Percentiles rank a stretch among this genome's conserved stretches.
Conservation (phyloP, 2,329 filamentous ascomycete species). For the Pseudocercospora macadamiae region DNA sequence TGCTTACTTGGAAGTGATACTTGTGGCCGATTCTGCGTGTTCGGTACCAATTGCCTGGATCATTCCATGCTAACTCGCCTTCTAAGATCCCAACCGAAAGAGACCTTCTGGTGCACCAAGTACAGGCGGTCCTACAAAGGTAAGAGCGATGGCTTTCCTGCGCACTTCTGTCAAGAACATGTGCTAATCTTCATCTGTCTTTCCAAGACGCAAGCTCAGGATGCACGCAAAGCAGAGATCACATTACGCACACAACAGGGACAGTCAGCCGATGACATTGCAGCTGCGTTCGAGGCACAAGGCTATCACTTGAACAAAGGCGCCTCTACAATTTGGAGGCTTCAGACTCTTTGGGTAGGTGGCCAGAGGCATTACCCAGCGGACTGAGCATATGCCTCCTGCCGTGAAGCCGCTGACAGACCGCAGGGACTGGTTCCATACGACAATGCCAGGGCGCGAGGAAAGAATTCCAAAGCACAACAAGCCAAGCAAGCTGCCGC, state of each 20-base stretch:
- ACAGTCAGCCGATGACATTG: conserved; percentile 32
- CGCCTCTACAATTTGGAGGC: conserved; percentile 26
- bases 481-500: conserved; percentile 14
- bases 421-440: conserved; percentile 26
- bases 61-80: not conserved
- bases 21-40: too few relatives aligned
- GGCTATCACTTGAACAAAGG: conserved; percentile 28
- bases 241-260: conserved; percentile 25
- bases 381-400: not conserved
- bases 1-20: too few relatives aligned
- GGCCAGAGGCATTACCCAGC: not conserved
- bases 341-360: conserved; percentile 29
- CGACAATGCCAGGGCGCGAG: conserved; percentile 29
- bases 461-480: conserved; percentile 21
- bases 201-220: conserved; percentile 20
- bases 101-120: not conserved
- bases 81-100: not conserved
- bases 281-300: conserved; percentile 25
- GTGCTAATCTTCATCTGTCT: too few relatives aligned
- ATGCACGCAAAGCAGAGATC: conserved; percentile 27
- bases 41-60: too few relatives aligned
- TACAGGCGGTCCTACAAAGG: too few relatives aligned
- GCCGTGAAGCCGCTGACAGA: not conserved
- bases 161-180: too few relatives aligned
- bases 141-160: too few relatives aligned